A percentile compares a stretch with the other conserved stretches of the same genome.
Conservation (phyloP, 2,329 filamentous ascomycete species). For the Cercospora nicotianae region DNA sequence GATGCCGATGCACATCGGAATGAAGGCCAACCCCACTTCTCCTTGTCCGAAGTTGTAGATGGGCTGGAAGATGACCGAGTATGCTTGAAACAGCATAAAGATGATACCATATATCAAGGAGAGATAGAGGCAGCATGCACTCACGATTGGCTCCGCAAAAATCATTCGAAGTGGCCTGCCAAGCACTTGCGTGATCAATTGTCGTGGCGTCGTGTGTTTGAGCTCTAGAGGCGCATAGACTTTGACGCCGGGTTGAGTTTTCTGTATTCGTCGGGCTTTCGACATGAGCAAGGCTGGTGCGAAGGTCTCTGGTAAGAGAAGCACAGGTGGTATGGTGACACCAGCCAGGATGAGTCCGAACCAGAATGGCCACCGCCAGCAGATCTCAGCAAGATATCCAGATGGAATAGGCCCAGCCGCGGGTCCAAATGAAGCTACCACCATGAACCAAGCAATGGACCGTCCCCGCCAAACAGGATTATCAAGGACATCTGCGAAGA, state of each 20-base stretch:
- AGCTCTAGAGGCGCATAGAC: slow-evolving; percentile 62
- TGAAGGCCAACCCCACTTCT: slow-evolving; percentile 22
- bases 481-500: slow-evolving; percentile 24
- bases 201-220: slow-evolving; percentile 57
- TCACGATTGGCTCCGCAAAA: slow-evolving; percentile 66
- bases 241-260: slow-evolving; percentile 50
- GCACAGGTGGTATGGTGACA: slow-evolving; percentile 14
- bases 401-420: slow-evolving; percentile 17
- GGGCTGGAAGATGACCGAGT: slow-evolving; percentile 17
- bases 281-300: slow-evolving; percentile 43
- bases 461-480: slow-evolving; percentile 20
- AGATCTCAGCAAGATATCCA: slow-evolving; percentile 18
- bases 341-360: slow-evolving; percentile 22
- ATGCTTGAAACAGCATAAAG: slow-evolving; percentile 47
- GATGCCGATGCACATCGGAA: slow-evolving; percentile 20
- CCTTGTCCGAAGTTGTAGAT: slow-evolving; percentile 21
- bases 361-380: slow-evolving; percentile 26
- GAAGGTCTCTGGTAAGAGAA: slow-evolving; percentile 46
- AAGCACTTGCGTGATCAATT: slow-evolving; percentile 64
- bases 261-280: slow-evolving; percentile 56
- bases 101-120: slow-evolving; percentile 60
- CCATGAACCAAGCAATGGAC: slow-evolving; percentile 26
- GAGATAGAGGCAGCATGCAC: slow-evolving; percentile 68
- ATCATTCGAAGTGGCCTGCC: slow-evolving; percentile 70
- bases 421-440: slow-evolving; percentile 20